These are phyloP conservation scores for Dysphania ambrosioides DNA, from an alignment of 148 eudicot genomes.

Conservation along the genomic window DNA sequence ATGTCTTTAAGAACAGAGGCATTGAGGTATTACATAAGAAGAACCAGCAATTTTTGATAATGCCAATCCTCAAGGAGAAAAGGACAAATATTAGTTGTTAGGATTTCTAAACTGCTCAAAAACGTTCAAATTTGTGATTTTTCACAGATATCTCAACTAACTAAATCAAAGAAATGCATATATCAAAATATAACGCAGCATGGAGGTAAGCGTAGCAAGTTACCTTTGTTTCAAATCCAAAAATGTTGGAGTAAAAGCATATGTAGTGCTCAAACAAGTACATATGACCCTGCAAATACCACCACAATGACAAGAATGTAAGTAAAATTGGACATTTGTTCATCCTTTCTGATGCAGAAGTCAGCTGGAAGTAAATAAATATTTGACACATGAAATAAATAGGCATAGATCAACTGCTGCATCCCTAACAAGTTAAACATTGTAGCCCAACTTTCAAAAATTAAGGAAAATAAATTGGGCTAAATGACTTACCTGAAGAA, in stretches of 20 bases:
- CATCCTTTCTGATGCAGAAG: slow-evolving; percentile 1
- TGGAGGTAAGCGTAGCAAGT: not conserved
- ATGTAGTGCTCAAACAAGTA: slow-evolving; percentile 74
- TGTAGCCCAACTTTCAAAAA: not conserved
- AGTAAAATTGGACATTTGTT: slow-evolving; percentile 11
- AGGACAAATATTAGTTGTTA: too few species aligned
- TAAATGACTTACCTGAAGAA: slow-evolving; percentile 67
- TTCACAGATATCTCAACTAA: too few species aligned
- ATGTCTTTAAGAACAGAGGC: not conserved
- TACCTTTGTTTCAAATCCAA: slow-evolving; percentile 99
- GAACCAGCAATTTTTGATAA: not conserved
- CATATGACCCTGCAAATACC: slow-evolving; percentile 92
- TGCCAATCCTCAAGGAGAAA: too few species aligned
- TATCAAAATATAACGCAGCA: too few species aligned
- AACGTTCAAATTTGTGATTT: too few species aligned
- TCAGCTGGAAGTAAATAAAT: not conserved
- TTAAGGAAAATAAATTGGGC: slow-evolving; percentile 4
- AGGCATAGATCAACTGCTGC: not conserved
- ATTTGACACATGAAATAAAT: slow-evolving; percentile 2
- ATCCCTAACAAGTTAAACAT: not conserved
- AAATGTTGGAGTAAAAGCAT: slow-evolving; percentile 94
- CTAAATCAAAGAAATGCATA: too few species aligned
- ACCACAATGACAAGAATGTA: slow-evolving; percentile 16
- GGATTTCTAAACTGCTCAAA: too few species aligned
- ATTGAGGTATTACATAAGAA: not conserved